phyloP scores from a whole-genome alignment of 768 basidiomycete genomes.

The Phaffia tasmanica region DNA sequence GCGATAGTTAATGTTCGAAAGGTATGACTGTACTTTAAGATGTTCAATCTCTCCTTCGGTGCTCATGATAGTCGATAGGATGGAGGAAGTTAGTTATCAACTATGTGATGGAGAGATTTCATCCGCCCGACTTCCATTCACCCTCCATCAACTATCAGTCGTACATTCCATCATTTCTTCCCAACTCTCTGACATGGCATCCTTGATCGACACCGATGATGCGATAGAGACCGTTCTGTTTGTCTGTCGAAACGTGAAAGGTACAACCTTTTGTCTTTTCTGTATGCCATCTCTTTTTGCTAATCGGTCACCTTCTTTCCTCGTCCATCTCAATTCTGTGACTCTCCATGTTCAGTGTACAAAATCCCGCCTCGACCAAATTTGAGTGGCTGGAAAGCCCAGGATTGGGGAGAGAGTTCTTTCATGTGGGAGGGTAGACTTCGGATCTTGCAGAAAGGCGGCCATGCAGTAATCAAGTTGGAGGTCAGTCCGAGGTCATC shows the following conservation, averaged over 20 bases:
- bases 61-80: too few species aligned
- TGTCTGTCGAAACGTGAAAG: conserved; percentile 81
- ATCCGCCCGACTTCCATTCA: too few species aligned
- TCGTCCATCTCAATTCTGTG: conserved; percentile 17
- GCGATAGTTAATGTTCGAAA: too few species aligned
- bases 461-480: conserved; percentile 57
- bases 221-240: conserved; percentile 84
- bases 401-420: conserved; percentile 77
- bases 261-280: conserved; percentile 40
- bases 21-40: too few species aligned
- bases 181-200: not conserved
- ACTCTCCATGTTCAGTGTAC: conserved; percentile 52
- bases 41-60: too few species aligned
- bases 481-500: conserved; percentile 50
- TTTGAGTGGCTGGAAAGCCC: conserved; percentile 78
- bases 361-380: conserved; percentile 77
- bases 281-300: conserved; percentile 20
- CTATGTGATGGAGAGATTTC: too few species aligned
- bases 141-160: too few species aligned
- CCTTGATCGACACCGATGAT: conserved; percentile 39
- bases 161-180: too few species aligned
- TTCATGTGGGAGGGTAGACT: conserved; percentile 89
- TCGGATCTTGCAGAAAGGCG: conserved; percentile 66
- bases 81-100: too few species aligned
- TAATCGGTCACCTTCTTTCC: conserved; percentile 27